phyloP scores from a whole-genome alignment of 2,329 filamentous ascomycete species.

The Ophiostoma sp. region DNA sequence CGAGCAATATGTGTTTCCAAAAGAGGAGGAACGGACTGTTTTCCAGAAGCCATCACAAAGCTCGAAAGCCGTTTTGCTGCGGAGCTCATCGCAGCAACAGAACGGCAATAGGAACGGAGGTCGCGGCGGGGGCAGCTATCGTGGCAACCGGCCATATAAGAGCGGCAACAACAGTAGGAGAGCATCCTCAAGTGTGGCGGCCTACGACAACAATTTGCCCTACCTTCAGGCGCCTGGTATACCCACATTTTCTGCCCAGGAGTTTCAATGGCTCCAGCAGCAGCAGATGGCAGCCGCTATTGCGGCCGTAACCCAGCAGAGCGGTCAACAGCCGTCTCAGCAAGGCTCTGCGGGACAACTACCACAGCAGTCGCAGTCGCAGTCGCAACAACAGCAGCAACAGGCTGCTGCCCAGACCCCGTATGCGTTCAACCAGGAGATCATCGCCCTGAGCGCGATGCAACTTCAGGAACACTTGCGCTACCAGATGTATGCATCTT shows the following conservation, averaged over 20 bases:
- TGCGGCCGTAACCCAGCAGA: slow-evolving; percentile 33
- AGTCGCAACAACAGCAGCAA: slow-evolving; percentile 36
- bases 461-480: slow-evolving; percentile 41
- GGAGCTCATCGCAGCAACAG: slow-evolving; percentile 58
- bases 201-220: slow-evolving; percentile 46
- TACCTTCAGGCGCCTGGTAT: slow-evolving; percentile 39
- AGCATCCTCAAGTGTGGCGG: slow-evolving; percentile 48
- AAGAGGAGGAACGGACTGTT: slow-evolving; percentile 62
- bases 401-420: slow-evolving; percentile 39
- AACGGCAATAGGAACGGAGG: slow-evolving; percentile 38
- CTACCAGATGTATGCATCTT: slow-evolving; percentile 45
- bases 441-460: slow-evolving; percentile 30
- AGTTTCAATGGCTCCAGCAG: slow-evolving; percentile 48
- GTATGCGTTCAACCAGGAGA: slow-evolving; percentile 33
- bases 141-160: slow-evolving; percentile 46
- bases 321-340: slow-evolving; percentile 34
- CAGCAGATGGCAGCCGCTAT: slow-evolving; percentile 29
- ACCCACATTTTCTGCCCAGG: slow-evolving; percentile 40
- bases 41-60: slow-evolving; percentile 53
- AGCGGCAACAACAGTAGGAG: slow-evolving; percentile 46
- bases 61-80: slow-evolving; percentile 51
- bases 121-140: slow-evolving; percentile 30
- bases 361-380: slow-evolving; percentile 37
- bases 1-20: slow-evolving; percentile 81
- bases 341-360: slow-evolving; percentile 36